Conservation (phyloP, 495 filamentous ascomycete genomes). For the Xylaria acuta region DNA sequence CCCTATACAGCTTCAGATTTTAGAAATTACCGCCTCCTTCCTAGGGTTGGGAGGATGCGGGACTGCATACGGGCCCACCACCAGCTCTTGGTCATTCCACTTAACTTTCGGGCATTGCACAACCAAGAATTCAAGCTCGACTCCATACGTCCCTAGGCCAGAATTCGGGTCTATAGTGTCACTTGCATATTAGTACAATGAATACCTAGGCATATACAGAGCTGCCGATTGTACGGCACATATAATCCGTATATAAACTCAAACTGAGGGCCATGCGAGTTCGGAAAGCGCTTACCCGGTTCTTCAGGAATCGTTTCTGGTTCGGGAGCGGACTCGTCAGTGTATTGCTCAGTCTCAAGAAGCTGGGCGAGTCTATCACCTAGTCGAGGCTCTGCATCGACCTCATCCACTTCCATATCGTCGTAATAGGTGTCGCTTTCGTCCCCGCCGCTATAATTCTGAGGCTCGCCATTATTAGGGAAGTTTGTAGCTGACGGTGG, state of each 20-base stretch:
- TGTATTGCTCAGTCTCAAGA: neutral
- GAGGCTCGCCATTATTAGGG: neutral
- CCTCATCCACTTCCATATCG: neutral
- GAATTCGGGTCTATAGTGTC: neutral
- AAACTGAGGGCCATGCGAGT: neutral
- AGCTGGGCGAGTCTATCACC: neutral
- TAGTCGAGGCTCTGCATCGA: neutral
- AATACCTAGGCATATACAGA: neutral
- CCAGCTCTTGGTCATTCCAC: neutral
- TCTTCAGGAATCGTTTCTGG: neutral
- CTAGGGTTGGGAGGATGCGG: neutral
- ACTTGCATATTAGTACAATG: neutral
- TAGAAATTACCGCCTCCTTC: neutral
- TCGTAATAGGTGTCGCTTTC: neutral
- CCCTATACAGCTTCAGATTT: neutral
- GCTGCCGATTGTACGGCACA: neutral
- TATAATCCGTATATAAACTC: neutral
- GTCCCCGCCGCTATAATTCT: neutral
- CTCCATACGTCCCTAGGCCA: conserved; percentile 6
- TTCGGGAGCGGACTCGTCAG: neutral
- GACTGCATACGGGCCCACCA: neutral
- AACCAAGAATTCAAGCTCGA: conserved; percentile 21
- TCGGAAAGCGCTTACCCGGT: neutral
- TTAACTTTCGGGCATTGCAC: conserved; percentile 12
- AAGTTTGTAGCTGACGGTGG: neutral